These are phyloP conservation scores for Colletotrichum sp. DNA, from an alignment of 2,329 filamentous ascomycete genomes.

Conservation along the genomic window DNA sequence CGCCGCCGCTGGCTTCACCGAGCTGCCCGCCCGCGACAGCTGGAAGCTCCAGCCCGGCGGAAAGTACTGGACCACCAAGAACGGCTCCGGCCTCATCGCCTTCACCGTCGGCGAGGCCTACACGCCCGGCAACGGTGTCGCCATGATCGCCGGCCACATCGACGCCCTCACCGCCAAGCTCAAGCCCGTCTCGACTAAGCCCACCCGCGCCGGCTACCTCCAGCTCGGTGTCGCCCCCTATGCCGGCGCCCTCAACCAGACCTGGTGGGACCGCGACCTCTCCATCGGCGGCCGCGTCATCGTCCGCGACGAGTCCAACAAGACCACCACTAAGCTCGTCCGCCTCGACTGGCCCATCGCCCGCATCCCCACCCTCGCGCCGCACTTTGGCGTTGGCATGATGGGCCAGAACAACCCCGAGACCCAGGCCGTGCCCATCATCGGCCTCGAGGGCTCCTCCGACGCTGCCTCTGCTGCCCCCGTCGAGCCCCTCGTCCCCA, in stretches of 20 bases:
- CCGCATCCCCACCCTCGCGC: conserved; percentile 86
- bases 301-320: conserved; percentile 76
- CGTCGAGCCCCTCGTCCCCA: conserved; percentile 57
- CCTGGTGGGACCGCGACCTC: conserved; percentile 97
- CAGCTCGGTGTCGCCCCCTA: conserved; percentile 94
- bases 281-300: conserved; percentile 89
- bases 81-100: conserved; percentile 83
- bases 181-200: conserved; percentile 87
- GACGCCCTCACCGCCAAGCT: conserved; percentile 89
- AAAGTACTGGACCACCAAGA: conserved; percentile 88
- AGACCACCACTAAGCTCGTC: conserved; percentile 81
- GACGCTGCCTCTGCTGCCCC: conserved; percentile 29
- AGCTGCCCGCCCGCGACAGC: conserved; percentile 77
- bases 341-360: conserved; percentile 96
- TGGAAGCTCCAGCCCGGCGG: conserved; percentile 85
- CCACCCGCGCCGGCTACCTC: conserved; percentile 82
- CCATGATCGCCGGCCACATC: conserved; percentile 89
- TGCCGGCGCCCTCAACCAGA: conserved; percentile 82
- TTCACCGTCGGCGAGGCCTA: conserved; percentile 85
- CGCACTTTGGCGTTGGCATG: conserved; percentile 86
- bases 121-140: conserved; percentile 82
- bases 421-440: conserved; percentile 92
- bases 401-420: conserved; percentile 76
- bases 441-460: conserved; percentile 79
- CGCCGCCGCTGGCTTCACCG: conserved; percentile 72